Evolutionary conservation across 495 filamentous ascomycete genomes (phyloP).

Genomic region (Aspergillus conjunctus): DNA sequence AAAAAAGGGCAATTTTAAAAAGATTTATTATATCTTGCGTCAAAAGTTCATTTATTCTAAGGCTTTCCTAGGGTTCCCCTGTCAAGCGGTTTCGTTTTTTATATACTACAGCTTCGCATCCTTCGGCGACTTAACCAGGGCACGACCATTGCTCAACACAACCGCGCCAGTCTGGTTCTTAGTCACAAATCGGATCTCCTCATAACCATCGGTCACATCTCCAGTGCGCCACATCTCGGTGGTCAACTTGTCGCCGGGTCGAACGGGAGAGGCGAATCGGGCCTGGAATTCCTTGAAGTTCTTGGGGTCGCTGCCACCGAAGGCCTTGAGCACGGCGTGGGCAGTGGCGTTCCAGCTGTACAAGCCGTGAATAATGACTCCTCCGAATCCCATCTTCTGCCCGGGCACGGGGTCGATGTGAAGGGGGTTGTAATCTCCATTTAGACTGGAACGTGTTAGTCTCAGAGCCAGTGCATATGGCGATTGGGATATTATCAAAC

Average conservation of each 20-base stretch:
- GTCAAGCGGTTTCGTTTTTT: no score
- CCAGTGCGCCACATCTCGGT: constrained; percentile 57
- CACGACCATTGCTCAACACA: constrained; percentile 77
- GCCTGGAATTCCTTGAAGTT: constrained; percentile 88
- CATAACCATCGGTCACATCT: constrained; percentile 63
- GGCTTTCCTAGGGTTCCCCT: neutral
- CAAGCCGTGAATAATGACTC: constrained; percentile 84
- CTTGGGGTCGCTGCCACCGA: constrained; percentile 74
- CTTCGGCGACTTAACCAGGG: constrained; percentile 12
- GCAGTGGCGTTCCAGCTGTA: constrained; percentile 80
- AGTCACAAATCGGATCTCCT: constrained; percentile 79
- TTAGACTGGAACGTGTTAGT: constrained; percentile 52
- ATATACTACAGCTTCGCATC: constrained; percentile 12
- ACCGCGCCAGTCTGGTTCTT: constrained; percentile 71
- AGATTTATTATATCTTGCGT: no score
- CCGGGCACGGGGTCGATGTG: constrained; percentile 84
- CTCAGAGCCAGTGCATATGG: neutral
- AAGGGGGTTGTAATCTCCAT: constrained; percentile 91
- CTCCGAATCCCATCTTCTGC: constrained; percentile 85
- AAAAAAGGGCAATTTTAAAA: no score
- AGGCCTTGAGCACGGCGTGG: constrained; percentile 70
- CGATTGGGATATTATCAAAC: neutral
- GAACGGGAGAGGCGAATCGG: constrained; percentile 80
- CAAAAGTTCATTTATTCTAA: neutral
- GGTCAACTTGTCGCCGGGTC: constrained; percentile 61